These are phyloP conservation scores for Botryotinia narcissicola DNA, from an alignment of 2,329 filamentous ascomycete species.

Conservation along the genomic window DNA sequence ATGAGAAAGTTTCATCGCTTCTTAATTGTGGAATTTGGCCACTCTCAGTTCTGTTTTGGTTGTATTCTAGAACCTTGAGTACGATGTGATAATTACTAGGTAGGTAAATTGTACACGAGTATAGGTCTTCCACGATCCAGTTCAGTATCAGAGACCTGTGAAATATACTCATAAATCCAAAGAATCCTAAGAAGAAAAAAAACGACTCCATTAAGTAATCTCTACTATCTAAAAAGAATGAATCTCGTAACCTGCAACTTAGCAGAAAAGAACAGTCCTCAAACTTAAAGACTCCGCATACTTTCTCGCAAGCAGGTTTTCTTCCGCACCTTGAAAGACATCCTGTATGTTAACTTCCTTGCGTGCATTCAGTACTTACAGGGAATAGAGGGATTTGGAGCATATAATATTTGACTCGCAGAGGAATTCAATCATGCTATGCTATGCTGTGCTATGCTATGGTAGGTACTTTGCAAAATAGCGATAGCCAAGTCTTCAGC, in stretches of 20 bases:
- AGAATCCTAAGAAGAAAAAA: rapidly evolving
- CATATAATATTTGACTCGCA: not conserved
- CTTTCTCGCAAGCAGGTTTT: not conserved
- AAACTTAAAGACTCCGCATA: not conserved
- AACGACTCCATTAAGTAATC: not conserved
- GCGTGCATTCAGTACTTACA: not conserved
- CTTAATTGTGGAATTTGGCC: not conserved
- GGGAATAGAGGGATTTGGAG: not conserved
- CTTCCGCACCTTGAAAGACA: no score
- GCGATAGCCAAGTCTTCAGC: not conserved
- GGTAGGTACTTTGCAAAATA: no score
- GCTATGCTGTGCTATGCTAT: no score
- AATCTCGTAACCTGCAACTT: no score
- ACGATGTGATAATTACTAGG: not conserved
- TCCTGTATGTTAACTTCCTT: not conserved
- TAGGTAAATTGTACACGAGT: not conserved
- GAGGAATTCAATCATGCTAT: no score
- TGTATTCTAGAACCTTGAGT: not conserved
- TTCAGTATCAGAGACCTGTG: not conserved
- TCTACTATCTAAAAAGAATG: no score
- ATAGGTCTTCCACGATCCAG: not conserved
- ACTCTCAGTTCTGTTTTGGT: not conserved
- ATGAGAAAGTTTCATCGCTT: not conserved
- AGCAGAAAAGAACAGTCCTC: not conserved
- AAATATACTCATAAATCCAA: not conserved